Conservation (phyloP, 2,329 filamentous ascomycete genomes). For the Ophiostoma novo-ulmi region DNA sequence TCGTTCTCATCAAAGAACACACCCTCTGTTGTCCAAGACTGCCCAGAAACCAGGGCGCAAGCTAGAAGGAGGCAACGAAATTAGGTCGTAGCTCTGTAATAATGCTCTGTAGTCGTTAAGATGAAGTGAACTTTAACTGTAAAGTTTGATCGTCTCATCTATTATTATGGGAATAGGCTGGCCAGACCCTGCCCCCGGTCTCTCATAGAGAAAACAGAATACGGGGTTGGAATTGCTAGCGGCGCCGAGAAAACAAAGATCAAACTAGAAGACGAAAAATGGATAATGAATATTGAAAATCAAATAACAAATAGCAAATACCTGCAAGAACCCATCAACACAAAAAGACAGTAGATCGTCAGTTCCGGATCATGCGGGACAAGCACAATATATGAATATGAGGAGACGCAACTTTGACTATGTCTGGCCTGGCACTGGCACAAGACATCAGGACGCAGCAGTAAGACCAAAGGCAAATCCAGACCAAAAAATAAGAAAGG, state of each 20-base stretch:
- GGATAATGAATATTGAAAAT: not conserved
- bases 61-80: slow-evolving; percentile 3
- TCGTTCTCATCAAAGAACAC: not conserved
- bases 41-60: slow-evolving; percentile 4
- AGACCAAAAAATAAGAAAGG: not conserved
- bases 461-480: not conserved
- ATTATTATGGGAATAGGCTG: not conserved
- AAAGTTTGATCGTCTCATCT: not conserved
- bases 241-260: slow-evolving; percentile 5
- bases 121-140: not conserved
- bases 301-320: not conserved
- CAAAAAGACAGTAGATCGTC: not conserved
- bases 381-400: not conserved
- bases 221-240: slow-evolving; percentile 9
- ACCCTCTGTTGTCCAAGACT: slow-evolving; percentile 2
- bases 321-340: not conserved
- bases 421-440: not conserved
- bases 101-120: not conserved
- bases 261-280: not conserved
- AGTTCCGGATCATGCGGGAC: slow-evolving; percentile 7
- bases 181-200: not conserved
- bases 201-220: not conserved
- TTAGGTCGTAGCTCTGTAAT: not conserved
- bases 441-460: not conserved
- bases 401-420: not conserved